Percentiles rank a stretch among this genome's conserved stretches.
phyloP scores from a whole-genome alignment of 1,284 basidiomycete genomes.

The Heterobasidion parviporum region DNA sequence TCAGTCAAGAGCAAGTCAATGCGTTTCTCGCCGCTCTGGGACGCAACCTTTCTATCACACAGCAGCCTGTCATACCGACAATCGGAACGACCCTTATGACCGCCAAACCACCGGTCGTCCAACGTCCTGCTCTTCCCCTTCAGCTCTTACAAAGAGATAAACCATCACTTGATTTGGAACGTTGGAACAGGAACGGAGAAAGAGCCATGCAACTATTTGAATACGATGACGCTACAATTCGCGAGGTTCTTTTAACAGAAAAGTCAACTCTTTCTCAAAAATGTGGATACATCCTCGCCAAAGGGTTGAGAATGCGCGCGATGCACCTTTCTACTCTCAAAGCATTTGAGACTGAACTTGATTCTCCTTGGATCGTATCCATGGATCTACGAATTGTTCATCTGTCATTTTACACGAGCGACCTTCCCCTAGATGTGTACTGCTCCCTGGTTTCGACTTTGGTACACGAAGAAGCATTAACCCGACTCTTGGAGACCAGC shows the following conservation, averaged over 20 bases:
- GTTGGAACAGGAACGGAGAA: constrained; percentile 29
- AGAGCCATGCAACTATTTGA: constrained; percentile 41
- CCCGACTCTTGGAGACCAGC: constrained; percentile 33
- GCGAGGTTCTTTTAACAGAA: constrained; percentile 55
- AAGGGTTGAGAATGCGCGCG: constrained; percentile 49
- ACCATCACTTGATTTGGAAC: constrained; percentile 8
- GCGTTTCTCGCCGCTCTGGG: constrained; percentile 45
- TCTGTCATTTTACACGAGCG: constrained; percentile 46
- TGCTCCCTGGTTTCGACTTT: constrained; percentile 53
- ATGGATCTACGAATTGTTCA: constrained; percentile 44
- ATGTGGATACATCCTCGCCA: constrained; percentile 63
- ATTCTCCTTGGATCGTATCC: constrained; percentile 42
- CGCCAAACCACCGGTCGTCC: constrained; percentile 12
- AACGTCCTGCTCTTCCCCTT: constrained; percentile 25
- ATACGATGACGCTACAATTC: constrained; percentile 42
- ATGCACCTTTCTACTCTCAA: constrained; percentile 51
- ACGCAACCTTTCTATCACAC: constrained; percentile 23
- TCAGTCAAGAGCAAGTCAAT: constrained; percentile 41
- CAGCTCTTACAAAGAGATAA: constrained; percentile 35
- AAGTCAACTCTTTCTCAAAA: constrained; percentile 55
- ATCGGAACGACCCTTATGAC: constrained; percentile 25
- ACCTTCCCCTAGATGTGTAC: constrained; percentile 51
- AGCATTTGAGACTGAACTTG: constrained; percentile 31
- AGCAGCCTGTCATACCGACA: constrained; percentile 26
- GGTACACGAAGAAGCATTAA: constrained; percentile 42